Percentiles rank a stretch among this genome's conserved stretches.
Conservation (phyloP, 164 flowering plant genomes). For the Brasenia schreberi region DNA sequence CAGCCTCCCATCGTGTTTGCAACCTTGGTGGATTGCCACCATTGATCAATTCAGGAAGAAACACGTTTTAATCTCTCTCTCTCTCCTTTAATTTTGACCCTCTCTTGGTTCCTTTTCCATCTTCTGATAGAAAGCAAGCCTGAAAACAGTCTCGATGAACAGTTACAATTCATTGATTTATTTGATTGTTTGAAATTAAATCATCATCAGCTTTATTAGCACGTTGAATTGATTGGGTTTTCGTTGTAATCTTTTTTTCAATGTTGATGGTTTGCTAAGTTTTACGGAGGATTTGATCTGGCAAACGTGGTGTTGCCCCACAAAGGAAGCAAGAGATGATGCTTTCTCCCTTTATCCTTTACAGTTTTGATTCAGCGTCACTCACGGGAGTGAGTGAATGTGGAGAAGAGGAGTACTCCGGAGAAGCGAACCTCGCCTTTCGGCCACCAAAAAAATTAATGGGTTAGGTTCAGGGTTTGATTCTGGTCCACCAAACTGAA, state of each 20-base stretch:
- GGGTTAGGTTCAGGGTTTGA: slow-evolving; percentile 2
- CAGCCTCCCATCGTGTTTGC: slow-evolving; percentile 26
- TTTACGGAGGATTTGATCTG: background rate
- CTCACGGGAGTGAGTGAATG: background rate
- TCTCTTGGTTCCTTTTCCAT: no score
- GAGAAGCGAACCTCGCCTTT: background rate
- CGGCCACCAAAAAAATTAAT: slow-evolving; percentile 1
- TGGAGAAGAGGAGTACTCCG: background rate
- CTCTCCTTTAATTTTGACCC: background rate
- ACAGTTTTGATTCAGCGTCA: background rate
- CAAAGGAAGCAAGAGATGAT: no score
- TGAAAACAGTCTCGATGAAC: no score
- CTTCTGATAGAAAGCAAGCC: no score
- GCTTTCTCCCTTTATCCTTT: background rate
- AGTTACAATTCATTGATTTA: no score
- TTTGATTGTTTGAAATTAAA: no score
- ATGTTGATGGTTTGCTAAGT: no score
- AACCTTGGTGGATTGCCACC: slow-evolving; percentile 59
- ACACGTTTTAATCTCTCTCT: background rate
- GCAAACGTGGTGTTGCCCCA: no score
- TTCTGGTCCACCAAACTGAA: background rate
- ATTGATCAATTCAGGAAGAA: slow-evolving; percentile 13
- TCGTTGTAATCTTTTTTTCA: no score
- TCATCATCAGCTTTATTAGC: no score
- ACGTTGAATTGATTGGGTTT: no score